A percentile compares a stretch with the other conserved stretches of the same genome.
Conservation (phyloP, 1,139 yeast genomes). For the Hyphopichia khmerensis region DNA sequence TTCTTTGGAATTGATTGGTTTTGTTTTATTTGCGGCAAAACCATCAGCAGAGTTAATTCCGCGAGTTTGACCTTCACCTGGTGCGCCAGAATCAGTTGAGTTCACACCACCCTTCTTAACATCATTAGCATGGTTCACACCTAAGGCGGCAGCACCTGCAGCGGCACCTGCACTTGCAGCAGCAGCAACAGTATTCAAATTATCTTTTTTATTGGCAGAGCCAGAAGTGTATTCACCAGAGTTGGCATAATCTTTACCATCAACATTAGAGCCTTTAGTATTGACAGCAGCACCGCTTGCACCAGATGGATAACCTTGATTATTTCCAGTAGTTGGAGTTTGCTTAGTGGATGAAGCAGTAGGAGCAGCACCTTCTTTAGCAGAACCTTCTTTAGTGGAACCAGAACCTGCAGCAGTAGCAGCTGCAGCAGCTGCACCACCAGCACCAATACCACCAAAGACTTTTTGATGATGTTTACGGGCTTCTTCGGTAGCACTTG, state of each 20-base stretch:
- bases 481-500: constrained; percentile 12
- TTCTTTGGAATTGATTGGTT: not conserved
- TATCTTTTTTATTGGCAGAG: not conserved
- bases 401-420: constrained; percentile 7
- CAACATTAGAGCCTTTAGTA: not conserved
- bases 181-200: constrained; percentile 2
- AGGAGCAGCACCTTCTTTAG: not conserved
- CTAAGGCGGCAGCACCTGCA: constrained; percentile 6
- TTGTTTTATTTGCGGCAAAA: constrained; percentile 2
- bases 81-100: not conserved
- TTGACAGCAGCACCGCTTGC: not conserved
- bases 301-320: constrained; percentile 2
- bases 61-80: constrained; percentile 4
- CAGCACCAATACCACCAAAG: constrained; percentile 8
- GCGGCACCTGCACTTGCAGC: constrained; percentile 9
- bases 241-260: not conserved
- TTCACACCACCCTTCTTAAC: not conserved
- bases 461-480: constrained; percentile 4
- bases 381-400: not conserved
- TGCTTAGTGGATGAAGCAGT: not conserved
- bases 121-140: not conserved
- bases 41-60: constrained; percentile 4
- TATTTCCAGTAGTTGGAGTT: constrained; percentile 1
- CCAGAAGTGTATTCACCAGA: constrained; percentile 1
- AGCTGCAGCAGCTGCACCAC: constrained; percentile 9